A percentile compares a stretch with the other conserved stretches of the same genome.
phyloP scores from a whole-genome alignment of 2,329 filamentous ascomycete genomes.

The Calonectria pseudoreteaudii region DNA sequence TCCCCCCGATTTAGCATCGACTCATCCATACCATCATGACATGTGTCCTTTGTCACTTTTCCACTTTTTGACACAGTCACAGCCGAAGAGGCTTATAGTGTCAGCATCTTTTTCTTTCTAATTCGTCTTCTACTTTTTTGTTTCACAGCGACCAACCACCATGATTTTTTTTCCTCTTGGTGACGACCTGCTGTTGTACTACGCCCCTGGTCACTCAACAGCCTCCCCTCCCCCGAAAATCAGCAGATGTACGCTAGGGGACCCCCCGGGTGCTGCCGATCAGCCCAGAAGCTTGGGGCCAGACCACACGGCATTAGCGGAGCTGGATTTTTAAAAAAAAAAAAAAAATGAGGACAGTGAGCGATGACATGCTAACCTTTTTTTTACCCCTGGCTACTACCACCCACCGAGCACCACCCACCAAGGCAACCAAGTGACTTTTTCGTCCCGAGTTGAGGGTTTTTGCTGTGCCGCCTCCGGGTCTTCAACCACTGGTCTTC shows the following conservation, averaged over 20 bases:
- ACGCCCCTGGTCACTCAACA: background rate
- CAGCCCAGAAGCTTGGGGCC: conserved; percentile 20
- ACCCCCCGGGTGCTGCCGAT: conserved; percentile 19
- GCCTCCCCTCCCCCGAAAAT: background rate
- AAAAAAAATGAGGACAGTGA: background rate
- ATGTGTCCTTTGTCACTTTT: background rate
- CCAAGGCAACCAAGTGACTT: background rate
- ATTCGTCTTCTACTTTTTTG: background rate
- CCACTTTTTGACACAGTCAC: background rate
- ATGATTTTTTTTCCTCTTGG: background rate
- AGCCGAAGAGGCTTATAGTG: background rate
- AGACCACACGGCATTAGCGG: background rate
- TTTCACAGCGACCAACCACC: background rate
- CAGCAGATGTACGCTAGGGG: conserved; percentile 18
- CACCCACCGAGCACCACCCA: background rate
- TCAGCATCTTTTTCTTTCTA: background rate
- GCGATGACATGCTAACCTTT: background rate
- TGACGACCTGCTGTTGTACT: background rate
- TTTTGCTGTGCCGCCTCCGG: background rate
- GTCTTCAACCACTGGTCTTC: background rate
- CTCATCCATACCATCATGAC: background rate
- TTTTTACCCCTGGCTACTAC: background rate
- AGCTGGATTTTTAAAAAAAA: background rate
- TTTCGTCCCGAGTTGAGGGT: background rate
- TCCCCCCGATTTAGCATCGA: background rate